Percentiles rank a stretch among this genome's conserved stretches.
Evolutionary conservation across 1,284 basidiomycete genomes (phyloP).

Genomic region (Naganishia albida): DNA sequence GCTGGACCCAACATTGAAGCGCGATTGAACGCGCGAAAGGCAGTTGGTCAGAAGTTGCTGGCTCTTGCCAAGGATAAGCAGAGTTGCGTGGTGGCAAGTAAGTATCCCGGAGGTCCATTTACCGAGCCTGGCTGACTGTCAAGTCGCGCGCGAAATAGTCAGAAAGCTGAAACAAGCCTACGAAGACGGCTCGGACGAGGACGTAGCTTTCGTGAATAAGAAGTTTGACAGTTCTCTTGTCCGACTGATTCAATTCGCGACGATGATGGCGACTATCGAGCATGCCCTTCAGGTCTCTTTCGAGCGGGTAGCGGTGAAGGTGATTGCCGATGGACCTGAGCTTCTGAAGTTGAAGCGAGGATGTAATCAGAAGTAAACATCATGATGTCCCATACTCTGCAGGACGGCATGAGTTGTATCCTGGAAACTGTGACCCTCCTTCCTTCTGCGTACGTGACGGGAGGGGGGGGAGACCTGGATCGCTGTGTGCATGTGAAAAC

Average conservation of each 20-base stretch:
- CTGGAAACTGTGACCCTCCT: too few species aligned
- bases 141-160: not conserved
- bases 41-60: slow-evolving; percentile 7
- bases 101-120: not conserved
- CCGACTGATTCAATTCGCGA: slow-evolving; percentile 15
- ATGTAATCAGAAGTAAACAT: too few species aligned
- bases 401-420: too few species aligned
- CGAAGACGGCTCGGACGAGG: slow-evolving; percentile 10
- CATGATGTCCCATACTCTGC: too few species aligned
- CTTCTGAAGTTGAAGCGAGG: too few species aligned
- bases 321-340: not conserved
- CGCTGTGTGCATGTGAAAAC: too few species aligned
- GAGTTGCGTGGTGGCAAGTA: slow-evolving; percentile 8
- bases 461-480: too few species aligned
- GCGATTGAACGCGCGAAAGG: not conserved
- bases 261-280: slow-evolving; percentile 18
- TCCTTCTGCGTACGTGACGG: too few species aligned
- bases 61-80: slow-evolving; percentile 6
- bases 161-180: slow-evolving; percentile 8
- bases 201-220: not conserved
- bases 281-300: slow-evolving; percentile 1
- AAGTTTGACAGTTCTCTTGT: slow-evolving; percentile 4
- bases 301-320: slow-evolving; percentile 6
- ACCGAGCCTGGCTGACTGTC: not conserved
- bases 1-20: not conserved